Evolutionary conservation across 2,329 filamentous ascomycete species (phyloP).

Genomic region (Aspergillus novoparasiticus): DNA sequence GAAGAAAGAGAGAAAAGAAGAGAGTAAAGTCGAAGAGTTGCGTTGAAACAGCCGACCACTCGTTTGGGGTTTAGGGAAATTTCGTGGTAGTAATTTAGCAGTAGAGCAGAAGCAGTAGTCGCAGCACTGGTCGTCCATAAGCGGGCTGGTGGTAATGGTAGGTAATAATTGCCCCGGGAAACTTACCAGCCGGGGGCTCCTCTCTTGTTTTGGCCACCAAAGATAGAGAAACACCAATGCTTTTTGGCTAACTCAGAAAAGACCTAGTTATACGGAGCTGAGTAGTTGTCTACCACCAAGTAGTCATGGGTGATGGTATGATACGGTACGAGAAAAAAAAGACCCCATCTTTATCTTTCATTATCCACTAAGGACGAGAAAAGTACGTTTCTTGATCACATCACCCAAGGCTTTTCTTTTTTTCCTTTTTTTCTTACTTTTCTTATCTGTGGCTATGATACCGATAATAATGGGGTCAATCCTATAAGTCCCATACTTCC

Average conservation of each 20-base stretch:
- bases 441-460: not conserved
- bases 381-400: not conserved
- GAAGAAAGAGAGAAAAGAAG: slow-evolving; percentile 18
- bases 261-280: not conserved
- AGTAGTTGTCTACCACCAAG: not conserved
- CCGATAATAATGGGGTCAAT: not conserved
- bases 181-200: slow-evolving; percentile 2
- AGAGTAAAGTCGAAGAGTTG: slow-evolving; percentile 4
- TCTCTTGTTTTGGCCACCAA: slow-evolving; percentile 18
- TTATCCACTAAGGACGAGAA: not conserved
- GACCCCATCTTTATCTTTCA: not conserved
- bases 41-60: slow-evolving; percentile 23
- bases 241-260: slow-evolving; percentile 5
- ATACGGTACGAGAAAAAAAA: slow-evolving; percentile 7
- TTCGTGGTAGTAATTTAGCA: slow-evolving; percentile 11
- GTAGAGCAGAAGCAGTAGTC: slow-evolving; percentile 2
- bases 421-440: not conserved
- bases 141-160: slow-evolving; percentile 5
- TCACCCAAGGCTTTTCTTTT: not conserved
- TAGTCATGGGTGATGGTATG: slow-evolving; percentile 12
- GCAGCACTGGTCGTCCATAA: not conserved
- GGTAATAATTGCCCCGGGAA: slow-evolving; percentile 5
- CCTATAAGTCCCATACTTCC: not conserved
- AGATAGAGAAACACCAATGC: not conserved
- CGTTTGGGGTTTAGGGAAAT: slow-evolving; percentile 19